These are phyloP conservation scores for Taiwanofungus camphoratus DNA, from an alignment of 1,284 basidiomycete species.

Conservation along the genomic window DNA sequence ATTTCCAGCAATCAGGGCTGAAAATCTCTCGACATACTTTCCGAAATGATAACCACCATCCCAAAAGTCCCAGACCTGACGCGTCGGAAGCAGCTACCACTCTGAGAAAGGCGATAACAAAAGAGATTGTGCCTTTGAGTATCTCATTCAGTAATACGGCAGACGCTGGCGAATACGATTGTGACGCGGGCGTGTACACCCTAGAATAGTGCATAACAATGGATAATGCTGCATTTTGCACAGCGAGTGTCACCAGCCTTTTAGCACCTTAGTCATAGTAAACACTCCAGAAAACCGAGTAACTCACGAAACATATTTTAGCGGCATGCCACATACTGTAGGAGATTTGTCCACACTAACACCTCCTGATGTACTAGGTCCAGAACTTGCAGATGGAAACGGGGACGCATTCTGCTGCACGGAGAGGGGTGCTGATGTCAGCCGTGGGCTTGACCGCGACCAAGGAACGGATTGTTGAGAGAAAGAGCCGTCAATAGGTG, in stretches of 20 bases:
- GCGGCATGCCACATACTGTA: constrained; percentile 46
- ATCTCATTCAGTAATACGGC: constrained; percentile 94
- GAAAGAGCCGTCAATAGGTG: constrained; percentile 25
- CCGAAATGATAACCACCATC: constrained; percentile 38
- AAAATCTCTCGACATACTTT: constrained; percentile 52
- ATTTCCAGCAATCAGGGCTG: constrained; percentile 91
- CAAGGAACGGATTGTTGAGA: constrained; percentile 18
- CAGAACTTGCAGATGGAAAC: constrained; percentile 14
- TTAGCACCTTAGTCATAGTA: constrained; percentile 1
- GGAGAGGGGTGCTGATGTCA: constrained; percentile 29
- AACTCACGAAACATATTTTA: constrained; percentile 62
- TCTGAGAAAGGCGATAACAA: constrained; percentile 60
- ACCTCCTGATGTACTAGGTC: constrained; percentile 7
- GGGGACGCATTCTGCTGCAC: neutral
- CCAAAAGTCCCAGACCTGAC: constrained; percentile 21
- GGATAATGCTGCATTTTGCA: constrained; percentile 93
- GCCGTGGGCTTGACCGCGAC: constrained; percentile 28
- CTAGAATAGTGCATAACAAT: constrained; percentile 97
- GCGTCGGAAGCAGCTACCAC: constrained; percentile 24
- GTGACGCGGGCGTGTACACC: constrained; percentile 69
- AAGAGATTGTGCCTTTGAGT: constrained; percentile 88
- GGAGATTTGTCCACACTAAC: constrained; percentile 27
- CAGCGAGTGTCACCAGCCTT: constrained; percentile 87
- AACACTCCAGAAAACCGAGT: neutral
- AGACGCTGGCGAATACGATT: constrained; percentile 86